Evolutionary conservation across 768 basidiomycete species (phyloP).

Genomic region (Xerocomus potaroensis): DNA sequence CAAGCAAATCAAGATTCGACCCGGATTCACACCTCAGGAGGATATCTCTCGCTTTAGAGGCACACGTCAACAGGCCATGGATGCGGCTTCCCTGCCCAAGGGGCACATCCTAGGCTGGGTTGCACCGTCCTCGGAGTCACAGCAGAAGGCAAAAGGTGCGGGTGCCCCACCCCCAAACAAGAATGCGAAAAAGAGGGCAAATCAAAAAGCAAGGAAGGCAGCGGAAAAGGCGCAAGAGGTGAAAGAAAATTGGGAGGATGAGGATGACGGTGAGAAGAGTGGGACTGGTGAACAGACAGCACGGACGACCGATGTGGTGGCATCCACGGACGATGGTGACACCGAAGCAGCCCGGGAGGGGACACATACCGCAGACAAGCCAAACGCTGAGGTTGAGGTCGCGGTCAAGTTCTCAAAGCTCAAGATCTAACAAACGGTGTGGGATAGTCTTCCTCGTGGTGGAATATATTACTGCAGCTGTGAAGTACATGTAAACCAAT

Average conservation of each 20-base stretch:
- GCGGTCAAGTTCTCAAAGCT: conserved; percentile 54
- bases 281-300: conserved; percentile 15
- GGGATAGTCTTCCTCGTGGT: neutral
- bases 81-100: conserved; percentile 59
- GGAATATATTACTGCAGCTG: conserved; percentile 9
- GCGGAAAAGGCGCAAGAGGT: conserved; percentile 52
- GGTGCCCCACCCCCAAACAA: conserved; percentile 52
- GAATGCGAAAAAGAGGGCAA: conserved; percentile 79
- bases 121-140: conserved; percentile 48
- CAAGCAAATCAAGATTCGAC: conserved; percentile 85
- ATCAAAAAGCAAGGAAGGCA: conserved; percentile 65
- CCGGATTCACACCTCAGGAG: conserved; percentile 93
- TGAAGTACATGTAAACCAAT: conserved; percentile 10
- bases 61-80: conserved; percentile 69
- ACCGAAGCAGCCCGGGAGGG: conserved; percentile 12
- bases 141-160: conserved; percentile 29
- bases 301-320: conserved; percentile 20
- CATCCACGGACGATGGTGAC: conserved; percentile 19
- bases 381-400: conserved; percentile 32
- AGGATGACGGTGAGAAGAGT: conserved; percentile 46
- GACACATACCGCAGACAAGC: conserved; percentile 24
- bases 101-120: conserved; percentile 84
- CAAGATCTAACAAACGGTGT: conserved; percentile 42
- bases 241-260: conserved; percentile 79
- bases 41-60: conserved; percentile 86